Evolutionary conservation across 495 filamentous ascomycete genomes (phyloP).

Genomic region (Penicillium cinerascens): DNA sequence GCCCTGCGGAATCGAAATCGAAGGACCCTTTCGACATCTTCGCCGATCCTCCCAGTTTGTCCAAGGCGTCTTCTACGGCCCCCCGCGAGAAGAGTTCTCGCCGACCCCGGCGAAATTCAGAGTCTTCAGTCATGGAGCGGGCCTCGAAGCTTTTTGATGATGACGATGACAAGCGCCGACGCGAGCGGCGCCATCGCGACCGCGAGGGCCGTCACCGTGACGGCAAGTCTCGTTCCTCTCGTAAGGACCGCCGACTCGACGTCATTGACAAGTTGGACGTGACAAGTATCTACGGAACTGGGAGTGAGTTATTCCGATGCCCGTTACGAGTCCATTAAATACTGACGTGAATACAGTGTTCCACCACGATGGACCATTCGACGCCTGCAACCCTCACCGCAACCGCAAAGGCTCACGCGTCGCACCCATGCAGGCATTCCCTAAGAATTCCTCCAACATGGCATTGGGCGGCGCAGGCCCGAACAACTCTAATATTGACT

Average conservation of each 20-base stretch:
- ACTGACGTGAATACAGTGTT: conserved; percentile 61
- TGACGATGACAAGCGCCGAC: conserved; percentile 72
- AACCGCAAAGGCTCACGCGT: conserved; percentile 80
- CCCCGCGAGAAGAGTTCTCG: conserved; percentile 31
- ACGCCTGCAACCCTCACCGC: conserved; percentile 93
- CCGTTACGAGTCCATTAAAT: background rate
- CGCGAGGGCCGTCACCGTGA: conserved; percentile 62
- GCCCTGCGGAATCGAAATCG: conserved; percentile 21
- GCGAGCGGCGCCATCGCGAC: conserved; percentile 69
- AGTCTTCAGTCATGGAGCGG: conserved; percentile 79
- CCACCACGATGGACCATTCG: conserved; percentile 97
- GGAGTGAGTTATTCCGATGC: conserved; percentile 58
- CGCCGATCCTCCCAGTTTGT: conserved; percentile 49
- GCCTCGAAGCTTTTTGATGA: conserved; percentile 56
- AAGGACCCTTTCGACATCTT: conserved; percentile 55
- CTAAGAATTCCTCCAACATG: conserved; percentile 87
- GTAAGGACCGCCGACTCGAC: conserved; percentile 66
- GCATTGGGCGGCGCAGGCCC: conserved; percentile 85
- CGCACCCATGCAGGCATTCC: conserved; percentile 96
- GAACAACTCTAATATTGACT: conserved; percentile 74
- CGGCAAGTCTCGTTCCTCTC: conserved; percentile 43
- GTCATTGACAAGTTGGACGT: conserved; percentile 97
- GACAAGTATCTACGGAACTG: conserved; percentile 93
- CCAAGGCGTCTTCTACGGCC: conserved; percentile 30
- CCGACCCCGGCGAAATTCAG: conserved; percentile 82